Percentiles rank a stretch among this genome's conserved stretches.
These are phyloP conservation scores for Alternaria panax DNA, from an alignment of 2,329 filamentous ascomycete genomes.

Conservation along the genomic window DNA sequence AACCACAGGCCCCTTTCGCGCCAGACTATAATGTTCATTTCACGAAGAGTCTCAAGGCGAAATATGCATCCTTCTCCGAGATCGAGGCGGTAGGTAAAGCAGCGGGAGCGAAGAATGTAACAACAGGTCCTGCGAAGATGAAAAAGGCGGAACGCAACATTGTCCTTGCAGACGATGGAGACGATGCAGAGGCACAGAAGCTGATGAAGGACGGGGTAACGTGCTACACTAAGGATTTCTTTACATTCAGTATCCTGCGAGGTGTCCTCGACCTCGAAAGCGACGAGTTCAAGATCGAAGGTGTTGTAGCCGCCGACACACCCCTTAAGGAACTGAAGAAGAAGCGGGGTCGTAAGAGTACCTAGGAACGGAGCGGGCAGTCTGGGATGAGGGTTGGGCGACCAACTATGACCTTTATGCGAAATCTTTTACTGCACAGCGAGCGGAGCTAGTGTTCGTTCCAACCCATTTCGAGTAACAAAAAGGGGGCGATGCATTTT, in stretches of 20 bases:
- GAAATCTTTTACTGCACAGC: slow-evolving; percentile 15
- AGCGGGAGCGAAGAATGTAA: slow-evolving; percentile 48
- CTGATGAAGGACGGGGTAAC: slow-evolving; percentile 44
- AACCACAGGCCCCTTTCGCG: slow-evolving; percentile 54
- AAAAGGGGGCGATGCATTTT: background rate
- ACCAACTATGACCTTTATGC: background rate
- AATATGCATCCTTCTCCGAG: slow-evolving; percentile 46
- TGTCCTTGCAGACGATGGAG: slow-evolving; percentile 49
- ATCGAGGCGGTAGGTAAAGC: slow-evolving; percentile 49
- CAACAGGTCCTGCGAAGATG: slow-evolving; percentile 25
- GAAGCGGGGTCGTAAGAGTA: slow-evolving; percentile 25
- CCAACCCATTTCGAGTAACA: too few species aligned
- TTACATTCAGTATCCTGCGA: slow-evolving; percentile 54
- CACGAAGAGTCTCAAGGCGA: slow-evolving; percentile 50
- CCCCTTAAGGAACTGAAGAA: slow-evolving; percentile 18
- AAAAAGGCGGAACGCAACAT: slow-evolving; percentile 37
- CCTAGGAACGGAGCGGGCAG: background rate
- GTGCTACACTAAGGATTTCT: slow-evolving; percentile 54
- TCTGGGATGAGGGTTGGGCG: background rate
- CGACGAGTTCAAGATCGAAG: slow-evolving; percentile 49
- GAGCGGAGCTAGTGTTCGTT: slow-evolving; percentile 1
- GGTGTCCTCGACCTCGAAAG: slow-evolving; percentile 51
- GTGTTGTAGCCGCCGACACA: background rate
- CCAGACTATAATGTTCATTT: slow-evolving; percentile 60
- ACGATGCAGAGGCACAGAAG: slow-evolving; percentile 46